A percentile compares a stretch with the other conserved stretches of the same genome.
phyloP scores from a whole-genome alignment of 2,329 filamentous ascomycete genomes.

The Monosporascus ibericus region DNA sequence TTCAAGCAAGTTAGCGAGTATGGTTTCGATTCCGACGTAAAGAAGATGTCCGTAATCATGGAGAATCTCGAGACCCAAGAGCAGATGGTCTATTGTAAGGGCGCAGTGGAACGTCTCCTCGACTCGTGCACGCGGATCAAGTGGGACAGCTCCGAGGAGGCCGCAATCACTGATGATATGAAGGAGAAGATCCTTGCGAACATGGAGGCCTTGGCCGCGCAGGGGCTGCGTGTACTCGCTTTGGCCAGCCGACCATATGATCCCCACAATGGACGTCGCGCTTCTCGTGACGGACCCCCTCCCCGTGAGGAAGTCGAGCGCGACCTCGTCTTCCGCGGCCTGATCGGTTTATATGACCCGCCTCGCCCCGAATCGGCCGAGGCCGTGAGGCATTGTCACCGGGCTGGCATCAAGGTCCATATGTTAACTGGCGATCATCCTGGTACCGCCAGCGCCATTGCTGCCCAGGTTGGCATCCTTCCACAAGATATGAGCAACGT shows the following conservation, averaged over 20 bases:
- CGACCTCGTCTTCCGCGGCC: slow-evolving; percentile 57
- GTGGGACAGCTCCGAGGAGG: slow-evolving; percentile 26
- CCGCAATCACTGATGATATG: slow-evolving; percentile 40
- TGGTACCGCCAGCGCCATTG: slow-evolving; percentile 51
- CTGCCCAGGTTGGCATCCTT: slow-evolving; percentile 51
- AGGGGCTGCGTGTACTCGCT: slow-evolving; percentile 58
- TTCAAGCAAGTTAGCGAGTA: slow-evolving; percentile 59
- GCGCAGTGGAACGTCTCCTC: slow-evolving; percentile 62
- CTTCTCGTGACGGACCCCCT: slow-evolving; percentile 37
- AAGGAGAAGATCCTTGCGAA: slow-evolving; percentile 49
- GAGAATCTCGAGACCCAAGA: slow-evolving; percentile 29
- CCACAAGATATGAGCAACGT: slow-evolving; percentile 52
- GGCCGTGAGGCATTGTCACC: slow-evolving; percentile 45
- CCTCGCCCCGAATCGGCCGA: slow-evolving; percentile 54
- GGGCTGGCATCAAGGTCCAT: slow-evolving; percentile 51
- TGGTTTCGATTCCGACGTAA: slow-evolving; percentile 66
- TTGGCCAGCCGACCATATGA: slow-evolving; percentile 40
- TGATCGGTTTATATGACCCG: slow-evolving; percentile 64
- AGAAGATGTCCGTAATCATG: slow-evolving; percentile 69
- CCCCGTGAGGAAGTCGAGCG: slow-evolving; percentile 51
- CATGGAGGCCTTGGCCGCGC: slow-evolving; percentile 55
- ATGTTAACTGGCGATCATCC: slow-evolving; percentile 58
- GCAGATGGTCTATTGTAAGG: slow-evolving; percentile 46
- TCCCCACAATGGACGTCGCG: slow-evolving; percentile 28
- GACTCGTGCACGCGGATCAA: slow-evolving; percentile 48